Evolutionary conservation across 2,329 filamentous ascomycete species (phyloP), one percentile per base, ranked within the genome.

Genomic region (Thielaviopsis musarum): DNA sequence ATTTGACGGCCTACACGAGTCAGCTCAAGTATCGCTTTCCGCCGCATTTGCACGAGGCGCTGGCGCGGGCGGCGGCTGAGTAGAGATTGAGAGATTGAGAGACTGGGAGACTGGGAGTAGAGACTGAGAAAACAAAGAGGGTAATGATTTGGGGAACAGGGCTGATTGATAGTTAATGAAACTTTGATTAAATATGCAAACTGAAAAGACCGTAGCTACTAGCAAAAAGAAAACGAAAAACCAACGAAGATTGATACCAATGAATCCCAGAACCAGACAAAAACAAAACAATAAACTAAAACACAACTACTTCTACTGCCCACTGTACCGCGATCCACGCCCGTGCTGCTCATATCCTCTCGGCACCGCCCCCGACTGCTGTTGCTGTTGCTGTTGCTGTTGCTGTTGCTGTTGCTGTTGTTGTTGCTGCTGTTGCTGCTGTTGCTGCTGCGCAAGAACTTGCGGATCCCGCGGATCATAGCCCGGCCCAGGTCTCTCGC

Each of bases 21-120:
- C 83, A 95, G 77, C 82, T 97, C 68, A 84, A 88, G 68, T 97
- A 95, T 73, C 84, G 93, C 67, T 80, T 97, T 73, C 88, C 89
- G 56, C 86, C 88, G 45, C 81, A 87, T 67, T 78, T 97, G 59
- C 91, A 94, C 72, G 91, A 96, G 75, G 87, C 86, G 63, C 74
- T 97, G 67, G 91, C 90, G 55, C 81, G 85, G 68, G 89, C 88
- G 49, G 88, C 86, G 56, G 84, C 85, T 52, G 86, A 90, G 66
- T 80, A 69, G 66, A 51, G 5, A 15, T 15, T 4, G 17, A 26
- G 17, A 3, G 5, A 5, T 28, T n/a, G 24, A 69, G 66, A 51
- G 5, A 15, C n/a, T 4, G 17, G 19, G 17, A 3, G 5, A 5
- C n/a, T n/a, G 24, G n/a, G n/a, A n/a, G n/a, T 17, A 28, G 26